These are phyloP conservation scores for Marchantia paleacea DNA, from an alignment of 225 moss, liverwort and hornwort species.

Conservation along the genomic window DNA sequence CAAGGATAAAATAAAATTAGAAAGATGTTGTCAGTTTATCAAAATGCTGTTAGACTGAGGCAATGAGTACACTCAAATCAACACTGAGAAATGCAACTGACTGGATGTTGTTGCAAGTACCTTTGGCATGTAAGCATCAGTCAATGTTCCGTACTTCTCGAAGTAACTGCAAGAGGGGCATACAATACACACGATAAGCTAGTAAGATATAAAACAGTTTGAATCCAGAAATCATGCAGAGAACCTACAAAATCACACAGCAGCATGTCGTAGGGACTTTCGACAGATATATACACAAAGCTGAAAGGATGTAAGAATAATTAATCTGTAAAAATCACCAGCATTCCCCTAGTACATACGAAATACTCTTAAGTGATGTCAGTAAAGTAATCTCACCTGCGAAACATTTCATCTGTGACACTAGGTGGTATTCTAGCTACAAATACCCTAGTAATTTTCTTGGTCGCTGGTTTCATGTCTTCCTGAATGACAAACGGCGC, in stretches of 20 bases:
- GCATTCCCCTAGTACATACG: background rate
- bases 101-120: conserved; percentile 25
- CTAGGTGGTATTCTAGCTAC: conserved; percentile 90
- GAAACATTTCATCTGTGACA: conserved; percentile 85
- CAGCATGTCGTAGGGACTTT: background rate
- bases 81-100: too few relatives aligned
- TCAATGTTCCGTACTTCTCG: conserved; percentile 82
- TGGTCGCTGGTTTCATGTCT: conserved; percentile 84
- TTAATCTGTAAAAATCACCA: background rate
- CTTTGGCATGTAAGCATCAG: conserved; percentile 98
- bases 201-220: background rate
- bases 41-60: too few relatives aligned
- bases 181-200: background rate
- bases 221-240: background rate
- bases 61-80: too few relatives aligned
- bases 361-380: background rate
- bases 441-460: conserved; percentile 89
- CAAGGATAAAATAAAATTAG: background rate
- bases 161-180: conserved; percentile 55
- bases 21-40: background rate
- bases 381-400: conserved; percentile 48
- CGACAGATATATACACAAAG: background rate
- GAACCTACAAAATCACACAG: background rate
- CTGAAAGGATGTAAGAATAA: background rate
- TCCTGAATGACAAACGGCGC: conserved; percentile 45